Evolutionary conservation across 139 green algal genomes (phyloP).

Genomic region (Haematococcus sp.): DNA sequence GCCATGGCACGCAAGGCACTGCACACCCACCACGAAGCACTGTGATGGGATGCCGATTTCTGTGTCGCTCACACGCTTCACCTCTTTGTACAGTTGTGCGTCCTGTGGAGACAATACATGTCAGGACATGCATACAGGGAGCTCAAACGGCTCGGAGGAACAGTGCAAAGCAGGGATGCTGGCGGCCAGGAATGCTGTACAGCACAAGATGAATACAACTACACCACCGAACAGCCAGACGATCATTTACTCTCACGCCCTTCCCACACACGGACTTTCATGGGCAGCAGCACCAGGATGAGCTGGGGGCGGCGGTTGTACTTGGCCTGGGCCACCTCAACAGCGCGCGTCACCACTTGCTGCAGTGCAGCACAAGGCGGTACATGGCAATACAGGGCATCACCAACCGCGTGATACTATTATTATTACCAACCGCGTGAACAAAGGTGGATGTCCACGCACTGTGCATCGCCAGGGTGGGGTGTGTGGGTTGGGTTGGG

Average conservation of each 20-base stretch:
- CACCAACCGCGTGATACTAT: too few species aligned
- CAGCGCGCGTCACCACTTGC: conserved; percentile 13
- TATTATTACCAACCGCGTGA: too few species aligned
- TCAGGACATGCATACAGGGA: too few species aligned
- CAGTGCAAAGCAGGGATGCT: too few species aligned
- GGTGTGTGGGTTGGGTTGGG: too few species aligned
- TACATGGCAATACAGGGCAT: too few species aligned
- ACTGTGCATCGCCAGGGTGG: too few species aligned
- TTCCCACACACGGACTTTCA: conserved; percentile 14
- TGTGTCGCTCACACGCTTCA: conserved; percentile 35
- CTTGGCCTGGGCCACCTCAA: conserved; percentile 2
- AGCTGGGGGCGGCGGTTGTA: conserved; percentile 17
- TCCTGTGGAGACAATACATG: conserved; percentile 13
- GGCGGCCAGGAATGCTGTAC: too few species aligned
- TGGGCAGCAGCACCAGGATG: conserved; percentile 36
- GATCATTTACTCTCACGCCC: background rate
- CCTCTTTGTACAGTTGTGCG: conserved; percentile 19
- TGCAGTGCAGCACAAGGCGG: background rate
- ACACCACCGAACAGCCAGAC: background rate
- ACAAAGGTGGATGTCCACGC: too few species aligned
- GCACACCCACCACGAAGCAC: conserved; percentile 48
- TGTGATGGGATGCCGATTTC: conserved; percentile 43
- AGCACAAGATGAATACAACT: too few species aligned
- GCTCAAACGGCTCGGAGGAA: too few species aligned
- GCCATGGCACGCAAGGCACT: too few species aligned